Evolutionary conservation across 768 basidiomycete species (phyloP).

Genomic region (Boletales sp.): DNA sequence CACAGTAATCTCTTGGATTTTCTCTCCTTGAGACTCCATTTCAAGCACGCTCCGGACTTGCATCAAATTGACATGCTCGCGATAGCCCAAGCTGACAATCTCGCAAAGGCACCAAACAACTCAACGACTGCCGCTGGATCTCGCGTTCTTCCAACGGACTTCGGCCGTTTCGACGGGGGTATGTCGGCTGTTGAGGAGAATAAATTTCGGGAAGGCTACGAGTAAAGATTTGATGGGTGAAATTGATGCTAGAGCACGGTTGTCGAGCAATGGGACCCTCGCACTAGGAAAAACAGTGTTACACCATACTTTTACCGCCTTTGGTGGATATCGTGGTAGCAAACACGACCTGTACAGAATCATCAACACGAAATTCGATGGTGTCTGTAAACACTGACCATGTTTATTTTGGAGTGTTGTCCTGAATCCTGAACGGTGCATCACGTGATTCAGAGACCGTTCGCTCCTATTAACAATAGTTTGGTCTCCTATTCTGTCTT

Average conservation of each 20-base stretch:
- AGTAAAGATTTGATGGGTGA: slow-evolving; percentile 94
- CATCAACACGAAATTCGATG: no score
- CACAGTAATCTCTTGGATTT: slow-evolving; percentile 97
- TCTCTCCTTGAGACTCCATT: slow-evolving; percentile 91
- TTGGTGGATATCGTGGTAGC: slow-evolving; percentile 89
- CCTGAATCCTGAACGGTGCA: no score
- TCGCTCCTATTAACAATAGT: no score
- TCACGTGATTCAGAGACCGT: no score
- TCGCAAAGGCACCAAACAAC: slow-evolving; percentile 93
- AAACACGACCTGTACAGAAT: slow-evolving; percentile 24
- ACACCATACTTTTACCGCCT: no score
- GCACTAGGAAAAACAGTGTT: no score
- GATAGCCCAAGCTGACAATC: slow-evolving; percentile 85
- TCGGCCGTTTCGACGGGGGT: slow-evolving; percentile 95
- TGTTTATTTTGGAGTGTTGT: no score
- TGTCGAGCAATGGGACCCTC: slow-evolving; percentile 25
- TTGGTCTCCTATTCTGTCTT: no score
- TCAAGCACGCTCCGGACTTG: slow-evolving; percentile 77
- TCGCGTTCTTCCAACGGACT: slow-evolving; percentile 88
- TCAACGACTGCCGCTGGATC: slow-evolving; percentile 87
- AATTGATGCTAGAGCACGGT: slow-evolving; percentile 97
- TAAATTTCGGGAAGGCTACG: slow-evolving; percentile 95
- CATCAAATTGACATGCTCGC: slow-evolving; percentile 73
- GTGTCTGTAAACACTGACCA: no score
- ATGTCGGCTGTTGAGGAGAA: slow-evolving; percentile 91